Evolutionary conservation across 495 filamentous ascomycete genomes (phyloP).

Genomic region (Hypoxylon perforatum): DNA sequence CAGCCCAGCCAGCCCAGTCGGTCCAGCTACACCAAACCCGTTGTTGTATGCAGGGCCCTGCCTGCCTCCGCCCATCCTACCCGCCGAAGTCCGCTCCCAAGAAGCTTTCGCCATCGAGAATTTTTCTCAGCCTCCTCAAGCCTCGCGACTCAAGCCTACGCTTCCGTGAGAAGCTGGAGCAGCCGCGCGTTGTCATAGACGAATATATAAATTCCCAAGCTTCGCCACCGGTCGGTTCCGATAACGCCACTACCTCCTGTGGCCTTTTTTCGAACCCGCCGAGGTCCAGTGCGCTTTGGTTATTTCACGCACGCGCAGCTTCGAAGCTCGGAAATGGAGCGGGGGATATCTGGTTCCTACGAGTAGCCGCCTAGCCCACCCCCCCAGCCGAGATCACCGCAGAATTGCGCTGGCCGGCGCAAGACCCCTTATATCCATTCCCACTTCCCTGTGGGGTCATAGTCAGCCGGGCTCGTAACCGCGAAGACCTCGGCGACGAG

Average conservation of each 20-base stretch:
- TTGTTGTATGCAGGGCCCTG: constrained; percentile 20
- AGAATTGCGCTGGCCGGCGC: constrained; percentile 14
- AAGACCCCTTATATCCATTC: constrained; percentile 13
- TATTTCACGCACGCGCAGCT: constrained; percentile 33
- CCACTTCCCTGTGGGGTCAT: constrained; percentile 15
- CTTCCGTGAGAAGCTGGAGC: constrained; percentile 8
- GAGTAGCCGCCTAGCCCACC: constrained; percentile 34
- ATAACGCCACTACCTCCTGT: neutral
- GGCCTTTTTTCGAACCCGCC: neutral
- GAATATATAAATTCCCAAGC: constrained; percentile 5
- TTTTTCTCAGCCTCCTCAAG: constrained; percentile 33
- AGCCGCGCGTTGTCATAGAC: constrained; percentile 11
- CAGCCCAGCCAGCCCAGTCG: too few species aligned
- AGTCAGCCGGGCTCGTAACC: constrained; percentile 12
- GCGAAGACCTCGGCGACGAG: constrained; percentile 10
- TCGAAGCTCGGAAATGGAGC: constrained; percentile 35
- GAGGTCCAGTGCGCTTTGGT: neutral
- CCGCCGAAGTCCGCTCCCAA: constrained; percentile 11
- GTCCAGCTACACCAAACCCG: constrained; percentile 5
- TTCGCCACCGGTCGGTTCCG: neutral
- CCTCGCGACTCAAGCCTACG: constrained; percentile 17
- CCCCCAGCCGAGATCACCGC: constrained; percentile 22
- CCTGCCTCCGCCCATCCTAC: constrained; percentile 24
- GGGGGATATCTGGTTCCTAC: constrained; percentile 30
- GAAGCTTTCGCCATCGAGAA: neutral